Base-by-base conservation (phyloP, 257 asterid species). In the Parsonsia alboflavescens region DNA sequence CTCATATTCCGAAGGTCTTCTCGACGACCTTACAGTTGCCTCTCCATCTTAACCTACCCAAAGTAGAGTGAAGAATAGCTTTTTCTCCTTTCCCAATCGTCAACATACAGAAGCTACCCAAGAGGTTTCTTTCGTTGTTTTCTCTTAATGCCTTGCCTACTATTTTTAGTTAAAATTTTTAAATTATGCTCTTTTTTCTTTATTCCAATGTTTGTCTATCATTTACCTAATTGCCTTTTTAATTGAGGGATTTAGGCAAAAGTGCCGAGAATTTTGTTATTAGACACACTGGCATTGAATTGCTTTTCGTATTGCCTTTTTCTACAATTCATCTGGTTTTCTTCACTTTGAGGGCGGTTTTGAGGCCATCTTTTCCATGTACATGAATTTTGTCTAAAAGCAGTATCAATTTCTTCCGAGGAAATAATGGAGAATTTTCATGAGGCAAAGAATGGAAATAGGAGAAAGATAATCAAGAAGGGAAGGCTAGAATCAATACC, bases 401-500 rank as follows among this genome's bases (percentile, higher is more conserved):
- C 81, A 68, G 72, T 48, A 13, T 74, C 75, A 64, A 46, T 79
- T 53, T 81, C 82, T 28, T 57, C 80, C 19, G 77, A 86, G 76
- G 76, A 10, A 21, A 59, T 24, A 41, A 72, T 88, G 92, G 83
- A 77, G 75, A 77, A 75, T 28, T 73, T 81, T 1, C 76, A 76
- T 2, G 82, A 67, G 11, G 75, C 28, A 12, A 88, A 82, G 30
- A 85, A 87, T 57, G 75, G 84, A 77, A 80, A 79, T 22, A 79
- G 85, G 85, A 88, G 82, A 87, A 89, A 78, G 82, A 92, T 84
- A 59, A 67, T 19, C 44, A 86, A 87, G 85, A 86, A 73, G 81
- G 84, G 88, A 78, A 80, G 76, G 89, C 83, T 91, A 75, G 87
- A 86, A 70, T 79, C 96, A 0, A 89, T 91, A 76, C 96, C 97